These are phyloP conservation scores for Ajuga reptans DNA, from an alignment of 305 asterid genomes.

Conservation along the genomic window DNA sequence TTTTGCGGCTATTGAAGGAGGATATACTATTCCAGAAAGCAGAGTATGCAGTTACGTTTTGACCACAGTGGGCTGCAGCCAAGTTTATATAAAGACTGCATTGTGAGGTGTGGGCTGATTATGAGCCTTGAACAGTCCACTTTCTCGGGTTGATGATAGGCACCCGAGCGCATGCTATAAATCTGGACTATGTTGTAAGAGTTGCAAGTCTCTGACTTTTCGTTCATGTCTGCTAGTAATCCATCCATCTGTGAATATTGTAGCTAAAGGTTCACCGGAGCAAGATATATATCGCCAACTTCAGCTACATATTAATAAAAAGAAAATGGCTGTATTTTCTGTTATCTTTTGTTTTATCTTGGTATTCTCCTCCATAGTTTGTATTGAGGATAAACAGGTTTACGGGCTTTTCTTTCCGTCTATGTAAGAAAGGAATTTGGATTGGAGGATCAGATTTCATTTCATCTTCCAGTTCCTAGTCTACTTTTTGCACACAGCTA, in stretches of 20 bases:
- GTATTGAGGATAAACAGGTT: too few species aligned
- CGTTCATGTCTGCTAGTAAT: constrained; percentile 28
- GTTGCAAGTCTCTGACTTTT: constrained; percentile 24
- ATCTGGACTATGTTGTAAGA: constrained; percentile 30
- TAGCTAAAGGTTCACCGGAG: constrained; percentile 19
- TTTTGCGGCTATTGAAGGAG: constrained; percentile 16
- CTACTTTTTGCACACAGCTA: too few species aligned
- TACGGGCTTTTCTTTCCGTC: too few species aligned
- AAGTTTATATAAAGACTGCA: constrained; percentile 6
- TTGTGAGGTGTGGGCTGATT: constrained; percentile 16
- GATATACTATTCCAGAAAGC: constrained; percentile 19
- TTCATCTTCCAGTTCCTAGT: too few species aligned
- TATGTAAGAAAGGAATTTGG: too few species aligned
- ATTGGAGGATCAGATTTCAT: too few species aligned
- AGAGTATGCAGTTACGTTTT: constrained; percentile 26
- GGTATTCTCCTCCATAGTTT: background rate
- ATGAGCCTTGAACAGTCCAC: constrained; percentile 19
- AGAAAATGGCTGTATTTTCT: constrained; percentile 6
- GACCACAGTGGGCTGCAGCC: constrained; percentile 22
- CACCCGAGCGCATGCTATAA: constrained; percentile 25
- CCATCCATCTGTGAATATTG: constrained; percentile 47
- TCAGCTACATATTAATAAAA: constrained; percentile 28
- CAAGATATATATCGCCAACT: constrained; percentile 7
- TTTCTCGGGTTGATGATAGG: constrained; percentile 18
- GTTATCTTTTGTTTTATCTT: background rate